A percentile compares a stretch with the other conserved stretches of the same genome.
phyloP scores from a whole-genome alignment of 2,329 filamentous ascomycete species.

The Bipolaris oryzae region DNA sequence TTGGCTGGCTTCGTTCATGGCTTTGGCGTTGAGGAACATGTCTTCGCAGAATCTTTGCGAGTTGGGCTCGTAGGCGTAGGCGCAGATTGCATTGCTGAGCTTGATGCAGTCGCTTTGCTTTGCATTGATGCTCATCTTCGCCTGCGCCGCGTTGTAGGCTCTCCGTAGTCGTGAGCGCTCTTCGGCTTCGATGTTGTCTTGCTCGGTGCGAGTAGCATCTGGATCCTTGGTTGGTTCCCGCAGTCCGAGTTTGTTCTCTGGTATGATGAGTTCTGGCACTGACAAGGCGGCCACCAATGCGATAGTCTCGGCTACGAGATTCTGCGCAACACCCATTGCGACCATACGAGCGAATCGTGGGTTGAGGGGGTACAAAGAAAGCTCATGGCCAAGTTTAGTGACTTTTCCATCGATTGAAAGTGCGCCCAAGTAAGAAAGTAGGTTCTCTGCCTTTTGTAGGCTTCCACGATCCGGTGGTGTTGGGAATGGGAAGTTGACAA shows the following conservation, averaged over 20 bases:
- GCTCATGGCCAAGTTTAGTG: constrained; percentile 77
- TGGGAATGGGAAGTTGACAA: constrained; percentile 95
- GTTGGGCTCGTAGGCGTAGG: constrained; percentile 63
- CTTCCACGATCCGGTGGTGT: constrained; percentile 81
- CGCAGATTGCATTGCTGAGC: constrained; percentile 83
- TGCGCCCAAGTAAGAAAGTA: constrained; percentile 84
- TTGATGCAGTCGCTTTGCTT: constrained; percentile 88
- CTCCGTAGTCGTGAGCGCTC: constrained; percentile 69
- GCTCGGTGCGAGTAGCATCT: constrained; percentile 60
- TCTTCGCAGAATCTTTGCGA: constrained; percentile 75
- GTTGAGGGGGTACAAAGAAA: constrained; percentile 87
- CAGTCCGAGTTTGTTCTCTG: constrained; percentile 77
- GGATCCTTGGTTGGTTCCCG: constrained; percentile 54
- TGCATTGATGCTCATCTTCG: constrained; percentile 75
- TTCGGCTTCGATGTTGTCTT: constrained; percentile 74
- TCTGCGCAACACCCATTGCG: constrained; percentile 81
- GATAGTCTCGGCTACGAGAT: constrained; percentile 83
- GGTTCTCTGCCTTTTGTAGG: constrained; percentile 81
- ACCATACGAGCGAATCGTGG: constrained; percentile 92
- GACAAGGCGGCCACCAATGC: constrained; percentile 88
- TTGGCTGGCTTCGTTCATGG: constrained; percentile 82
- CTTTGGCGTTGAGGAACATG: constrained; percentile 87
- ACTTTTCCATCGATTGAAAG: constrained; percentile 74
- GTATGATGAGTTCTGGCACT: constrained; percentile 84
- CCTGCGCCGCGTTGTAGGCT: constrained; percentile 73